Evolutionary conservation across 1,284 basidiomycete genomes (phyloP), one percentile per base, ranked within the genome.

Genomic region (Heliocybe sulcata): DNA sequence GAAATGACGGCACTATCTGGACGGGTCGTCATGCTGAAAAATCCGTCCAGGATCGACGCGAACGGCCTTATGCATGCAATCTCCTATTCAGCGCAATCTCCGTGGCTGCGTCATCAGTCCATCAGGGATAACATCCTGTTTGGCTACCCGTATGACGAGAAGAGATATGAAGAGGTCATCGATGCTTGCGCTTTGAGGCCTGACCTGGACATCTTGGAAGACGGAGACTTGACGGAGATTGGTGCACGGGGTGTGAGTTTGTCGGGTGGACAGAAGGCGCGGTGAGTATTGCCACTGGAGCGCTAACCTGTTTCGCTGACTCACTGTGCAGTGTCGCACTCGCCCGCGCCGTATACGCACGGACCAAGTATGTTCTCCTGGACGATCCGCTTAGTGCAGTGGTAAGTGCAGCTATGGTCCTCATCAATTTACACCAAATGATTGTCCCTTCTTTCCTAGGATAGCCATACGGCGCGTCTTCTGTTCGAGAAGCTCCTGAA

Each of bases 11-110:
- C 75, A 12, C 61, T 77, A 3, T 69, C 70, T 6, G 82, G 82
- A 0, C 67, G 67, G 14, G 71, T 86, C 54, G 71, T 84, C 58
- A 77, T 92, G 69, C 79, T 80, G 12, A 92, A 92, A 65, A 72
- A 85, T 54, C 67, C 77, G 1, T 72, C 75, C 12, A 72, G 72
- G 38, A 72, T 88, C 2, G 82, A 90, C 67, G 74, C 77, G 22
- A 71, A 82, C 23, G 85, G 87, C 0, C 69, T 88, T 33, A 80
- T 80, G 62, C 86, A 92, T 61, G 75, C 84, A 9, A 83, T 94
- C 29, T 91, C 93, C 1, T 96, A 94, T 60, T 80, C 81, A 45
- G 83, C 91, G 0, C 94, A 97, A 69, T 80, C 84, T 1, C 86
- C 94, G 0, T 97, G 92, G 92, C 74, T 97, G 45, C 72, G 66